Percentiles rank a stretch among this genome's conserved stretches.
Conservation (phyloP, 345 rosid species). For the Sisymbrium irio region DNA sequence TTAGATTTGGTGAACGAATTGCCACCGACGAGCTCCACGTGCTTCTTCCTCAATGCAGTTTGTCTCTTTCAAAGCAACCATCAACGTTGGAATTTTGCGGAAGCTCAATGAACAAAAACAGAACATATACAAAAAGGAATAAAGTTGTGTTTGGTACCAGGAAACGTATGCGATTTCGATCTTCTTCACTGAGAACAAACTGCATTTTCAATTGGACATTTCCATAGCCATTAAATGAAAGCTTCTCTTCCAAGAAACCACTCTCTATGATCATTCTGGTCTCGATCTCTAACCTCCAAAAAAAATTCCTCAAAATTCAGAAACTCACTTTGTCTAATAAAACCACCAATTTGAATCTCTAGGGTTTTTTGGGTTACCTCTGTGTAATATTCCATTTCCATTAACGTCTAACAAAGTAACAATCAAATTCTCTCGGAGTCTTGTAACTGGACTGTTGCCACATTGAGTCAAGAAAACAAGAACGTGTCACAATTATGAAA, state of each 20-base stretch:
- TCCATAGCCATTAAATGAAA: slow-evolving; percentile 73
- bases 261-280: slow-evolving; percentile 73
- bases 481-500: background rate
- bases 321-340: slow-evolving; percentile 5
- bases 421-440: slow-evolving; percentile 65
- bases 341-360: slow-evolving; percentile 28
- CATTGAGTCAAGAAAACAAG: slow-evolving; percentile 9
- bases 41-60: slow-evolving; percentile 73
- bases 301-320: slow-evolving; percentile 3
- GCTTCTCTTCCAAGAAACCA: slow-evolving; percentile 64
- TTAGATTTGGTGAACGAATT: slow-evolving; percentile 32
- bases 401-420: slow-evolving; percentile 52
- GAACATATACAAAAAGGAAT: background rate
- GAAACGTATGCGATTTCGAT: slow-evolving; percentile 57
- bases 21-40: slow-evolving; percentile 43
- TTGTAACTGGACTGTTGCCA: slow-evolving; percentile 67
- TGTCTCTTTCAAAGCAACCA: slow-evolving; percentile 59
- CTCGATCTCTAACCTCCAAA: slow-evolving; percentile 52
- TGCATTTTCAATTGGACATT: slow-evolving; percentile 69
- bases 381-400: slow-evolving; percentile 54
- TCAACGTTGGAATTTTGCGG: background rate
- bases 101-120: slow-evolving; percentile 14
- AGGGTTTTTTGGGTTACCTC: slow-evolving; percentile 39
- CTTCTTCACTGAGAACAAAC: slow-evolving; percentile 81
- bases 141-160: slow-evolving; percentile 48